A percentile compares a stretch with the other conserved stretches of the same genome.
Conservation (phyloP, 2,329 filamentous ascomycete species). For the Lachnellula hyalina region DNA sequence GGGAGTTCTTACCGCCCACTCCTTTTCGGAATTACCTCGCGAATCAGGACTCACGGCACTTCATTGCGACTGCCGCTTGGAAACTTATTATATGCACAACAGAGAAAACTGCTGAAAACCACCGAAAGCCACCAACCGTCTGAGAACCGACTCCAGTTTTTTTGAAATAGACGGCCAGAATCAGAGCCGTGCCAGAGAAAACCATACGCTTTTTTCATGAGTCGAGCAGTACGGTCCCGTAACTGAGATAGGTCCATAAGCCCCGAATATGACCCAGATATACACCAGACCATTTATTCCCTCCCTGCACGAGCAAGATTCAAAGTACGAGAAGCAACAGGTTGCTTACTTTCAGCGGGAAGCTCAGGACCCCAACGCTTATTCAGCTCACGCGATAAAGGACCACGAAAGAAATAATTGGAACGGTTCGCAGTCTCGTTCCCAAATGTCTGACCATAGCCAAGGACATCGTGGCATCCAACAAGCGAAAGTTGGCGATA, state of each 20-base stretch:
- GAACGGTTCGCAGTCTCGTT: conserved; percentile 16
- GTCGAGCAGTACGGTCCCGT: conserved; percentile 13
- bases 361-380: conserved; percentile 5
- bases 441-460: conserved; percentile 21
- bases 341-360: conserved; percentile 17
- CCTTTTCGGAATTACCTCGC: conserved; percentile 13
- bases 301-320: conserved; percentile 18
- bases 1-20: conserved; percentile 13
- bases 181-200: conserved; percentile 23
- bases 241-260: conserved; percentile 7
- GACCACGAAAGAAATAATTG: conserved; percentile 15
- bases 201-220: conserved; percentile 15
- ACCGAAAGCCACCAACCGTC: conserved; percentile 12
- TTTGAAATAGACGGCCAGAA: conserved; percentile 21
- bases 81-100: conserved; percentile 9
- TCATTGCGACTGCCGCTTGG: conserved; percentile 23
- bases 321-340: conserved; percentile 14
- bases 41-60: conserved; percentile 24
- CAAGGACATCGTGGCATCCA: conserved; percentile 12
- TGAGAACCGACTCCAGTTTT: conserved; percentile 8
- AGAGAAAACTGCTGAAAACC: not conserved
- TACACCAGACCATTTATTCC: conserved; percentile 22
- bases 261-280: conserved; percentile 28
- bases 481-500: conserved; percentile 17
- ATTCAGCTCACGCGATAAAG: conserved; percentile 6